These are phyloP conservation scores for Tricholoma hemisulphureum DNA, from an alignment of 768 basidiomycete genomes.

Conservation along the genomic window DNA sequence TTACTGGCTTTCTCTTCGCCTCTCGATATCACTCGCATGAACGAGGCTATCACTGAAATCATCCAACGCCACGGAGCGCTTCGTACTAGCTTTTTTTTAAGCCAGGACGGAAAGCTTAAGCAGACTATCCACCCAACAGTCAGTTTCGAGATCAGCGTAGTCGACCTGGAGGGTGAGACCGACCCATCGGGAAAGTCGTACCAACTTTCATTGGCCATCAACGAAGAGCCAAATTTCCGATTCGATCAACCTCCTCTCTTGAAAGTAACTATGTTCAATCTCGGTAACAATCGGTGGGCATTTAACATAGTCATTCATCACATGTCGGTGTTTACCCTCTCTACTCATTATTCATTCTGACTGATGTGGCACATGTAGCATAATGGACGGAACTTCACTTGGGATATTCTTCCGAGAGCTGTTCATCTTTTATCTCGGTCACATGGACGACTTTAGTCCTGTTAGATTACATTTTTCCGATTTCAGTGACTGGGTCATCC, in stretches of 20 bases:
- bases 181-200: background rate
- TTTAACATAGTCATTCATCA: background rate
- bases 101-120: background rate
- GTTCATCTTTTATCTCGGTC: background rate
- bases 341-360: background rate
- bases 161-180: background rate
- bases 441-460: background rate
- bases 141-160: background rate
- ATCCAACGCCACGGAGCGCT: background rate
- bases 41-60: background rate
- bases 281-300: background rate
- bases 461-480: background rate
- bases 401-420: background rate
- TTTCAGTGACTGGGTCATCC: background rate
- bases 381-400: background rate
- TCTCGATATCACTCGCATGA: background rate
- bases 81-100: background rate
- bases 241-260: background rate
- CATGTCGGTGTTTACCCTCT: background rate
- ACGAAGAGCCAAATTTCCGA: background rate
- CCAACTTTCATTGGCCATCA: background rate
- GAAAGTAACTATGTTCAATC: background rate
- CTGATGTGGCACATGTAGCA: background rate
- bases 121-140: background rate
- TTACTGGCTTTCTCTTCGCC: background rate